These are phyloP conservation scores for Kodamaea laetipori DNA, from an alignment of 805 yeast genomes.

Conservation along the genomic window DNA sequence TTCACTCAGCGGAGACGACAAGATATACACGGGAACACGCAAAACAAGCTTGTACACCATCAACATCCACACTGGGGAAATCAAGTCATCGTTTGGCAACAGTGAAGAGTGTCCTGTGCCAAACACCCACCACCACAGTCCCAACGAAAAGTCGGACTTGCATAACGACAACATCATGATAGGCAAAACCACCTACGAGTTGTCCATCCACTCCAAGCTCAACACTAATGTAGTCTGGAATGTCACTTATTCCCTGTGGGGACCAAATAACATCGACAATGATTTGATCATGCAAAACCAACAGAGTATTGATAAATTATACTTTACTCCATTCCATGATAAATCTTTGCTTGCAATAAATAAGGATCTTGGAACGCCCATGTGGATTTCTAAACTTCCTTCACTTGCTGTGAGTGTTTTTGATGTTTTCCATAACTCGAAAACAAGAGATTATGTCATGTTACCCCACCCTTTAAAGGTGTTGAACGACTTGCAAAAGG, in stretches of 20 bases:
- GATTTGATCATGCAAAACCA: conserved; percentile 51
- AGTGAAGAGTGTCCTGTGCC: conserved; percentile 41
- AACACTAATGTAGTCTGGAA: conserved; percentile 69
- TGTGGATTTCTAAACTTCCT: conserved; percentile 78
- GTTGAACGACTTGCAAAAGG: conserved; percentile 33
- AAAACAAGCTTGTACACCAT: conserved; percentile 74
- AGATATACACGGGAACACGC: conserved; percentile 83
- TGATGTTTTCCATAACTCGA: conserved; percentile 56
- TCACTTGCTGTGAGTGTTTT: conserved; percentile 75
- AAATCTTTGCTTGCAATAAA: conserved; percentile 76
- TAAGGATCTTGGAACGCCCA: conserved; percentile 64
- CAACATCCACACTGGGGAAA: conserved; percentile 72
- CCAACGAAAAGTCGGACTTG: conserved; percentile 14
- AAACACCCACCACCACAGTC: conserved; percentile 22
- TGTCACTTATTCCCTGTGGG: conserved; percentile 86
- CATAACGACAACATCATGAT: conserved; percentile 47
- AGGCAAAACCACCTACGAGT: conserved; percentile 73
- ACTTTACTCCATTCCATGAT: conserved; percentile 84
- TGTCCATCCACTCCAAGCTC: conserved; percentile 73
- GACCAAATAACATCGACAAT: conserved; percentile 80
- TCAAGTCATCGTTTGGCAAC: conserved; percentile 67
- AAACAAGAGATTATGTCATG: conserved; percentile 44
- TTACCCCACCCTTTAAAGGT: conserved; percentile 70
- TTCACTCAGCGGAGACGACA: conserved; percentile 71
- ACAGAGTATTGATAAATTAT: conserved; percentile 67